Percentiles rank a stretch among this genome's conserved stretches.
phyloP scores from a whole-genome alignment of 345 rosid species.

The Gossypium anomalum region DNA sequence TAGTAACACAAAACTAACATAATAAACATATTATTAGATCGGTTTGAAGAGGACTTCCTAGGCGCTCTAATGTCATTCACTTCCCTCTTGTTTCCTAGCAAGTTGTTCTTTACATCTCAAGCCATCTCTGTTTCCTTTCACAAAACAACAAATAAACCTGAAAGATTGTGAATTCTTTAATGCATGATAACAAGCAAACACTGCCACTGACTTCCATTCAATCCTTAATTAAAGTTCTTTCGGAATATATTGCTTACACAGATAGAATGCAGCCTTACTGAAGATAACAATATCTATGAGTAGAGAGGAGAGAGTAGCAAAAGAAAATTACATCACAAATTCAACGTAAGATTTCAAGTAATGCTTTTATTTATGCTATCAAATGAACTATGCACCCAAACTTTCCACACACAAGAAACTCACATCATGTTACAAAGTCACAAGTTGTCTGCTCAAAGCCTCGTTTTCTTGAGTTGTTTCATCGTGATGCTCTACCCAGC shows the following conservation, averaged over 20 bases:
- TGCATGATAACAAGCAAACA: background rate
- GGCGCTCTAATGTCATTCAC: too few relatives aligned
- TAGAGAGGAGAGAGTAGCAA: background rate
- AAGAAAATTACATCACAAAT: slow-evolving; percentile 2
- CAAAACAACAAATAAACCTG: background rate
- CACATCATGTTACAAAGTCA: slow-evolving; percentile 20
- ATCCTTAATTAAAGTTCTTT: background rate
- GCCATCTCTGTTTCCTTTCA: too few relatives aligned
- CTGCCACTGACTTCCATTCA: background rate
- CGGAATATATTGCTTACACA: background rate
- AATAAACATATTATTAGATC: too few relatives aligned
- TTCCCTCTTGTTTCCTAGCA: too few relatives aligned
- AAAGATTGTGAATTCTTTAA: background rate
- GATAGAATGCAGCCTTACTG: background rate
- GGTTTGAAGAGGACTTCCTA: too few relatives aligned
- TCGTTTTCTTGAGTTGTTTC: slow-evolving; percentile 36
- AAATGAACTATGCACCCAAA: background rate
- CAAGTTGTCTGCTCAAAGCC: slow-evolving; percentile 25
- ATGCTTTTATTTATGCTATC: slow-evolving; percentile 11
- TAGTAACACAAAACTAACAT: background rate
- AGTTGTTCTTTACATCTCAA: too few relatives aligned
- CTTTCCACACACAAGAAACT: slow-evolving; percentile 10
- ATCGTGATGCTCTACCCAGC: slow-evolving; percentile 38
- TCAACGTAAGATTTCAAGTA: background rate
- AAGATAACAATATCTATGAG: background rate